A percentile compares a stretch with the other conserved stretches of the same genome.
Evolutionary conservation across 2,329 filamentous ascomycete genomes (phyloP).

Genomic region (Neoscytalidium dimidiatum): DNA sequence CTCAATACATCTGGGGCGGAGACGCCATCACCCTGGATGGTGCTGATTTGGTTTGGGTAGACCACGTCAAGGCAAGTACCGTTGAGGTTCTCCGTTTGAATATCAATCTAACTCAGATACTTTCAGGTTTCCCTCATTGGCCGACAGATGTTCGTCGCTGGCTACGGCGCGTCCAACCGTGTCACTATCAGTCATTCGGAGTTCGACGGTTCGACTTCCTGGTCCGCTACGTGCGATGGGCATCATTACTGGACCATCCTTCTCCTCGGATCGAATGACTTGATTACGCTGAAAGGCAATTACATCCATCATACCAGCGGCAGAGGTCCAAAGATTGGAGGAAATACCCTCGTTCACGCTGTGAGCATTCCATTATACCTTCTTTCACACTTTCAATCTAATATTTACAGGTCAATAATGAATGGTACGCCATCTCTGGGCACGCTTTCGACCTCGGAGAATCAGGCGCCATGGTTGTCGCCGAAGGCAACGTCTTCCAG

Average conservation of each 20-base stretch:
- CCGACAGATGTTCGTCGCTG: constrained; percentile 63
- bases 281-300: constrained; percentile 62
- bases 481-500: constrained; percentile 62
- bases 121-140: constrained; percentile 55
- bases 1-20: constrained; percentile 39
- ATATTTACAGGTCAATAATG: constrained; percentile 58
- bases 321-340: constrained; percentile 58
- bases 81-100: background rate
- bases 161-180: constrained; percentile 54
- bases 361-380: background rate
- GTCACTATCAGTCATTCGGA: constrained; percentile 63
- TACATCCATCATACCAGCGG: constrained; percentile 62
- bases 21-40: constrained; percentile 37
- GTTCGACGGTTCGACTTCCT: constrained; percentile 58
- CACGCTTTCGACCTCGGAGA: constrained; percentile 58
- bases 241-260: constrained; percentile 64
- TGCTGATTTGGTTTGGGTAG: constrained; percentile 28
- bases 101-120: background rate
- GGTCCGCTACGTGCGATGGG: constrained; percentile 59
- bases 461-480: constrained; percentile 46
- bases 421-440: constrained; percentile 56
- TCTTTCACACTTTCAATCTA: background rate
- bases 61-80: constrained; percentile 26
- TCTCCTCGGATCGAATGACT: constrained; percentile 57
- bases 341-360: constrained; percentile 61